phyloP scores from a whole-genome alignment of 2,329 filamentous ascomycete species.

The Claviceps sp. region DNA sequence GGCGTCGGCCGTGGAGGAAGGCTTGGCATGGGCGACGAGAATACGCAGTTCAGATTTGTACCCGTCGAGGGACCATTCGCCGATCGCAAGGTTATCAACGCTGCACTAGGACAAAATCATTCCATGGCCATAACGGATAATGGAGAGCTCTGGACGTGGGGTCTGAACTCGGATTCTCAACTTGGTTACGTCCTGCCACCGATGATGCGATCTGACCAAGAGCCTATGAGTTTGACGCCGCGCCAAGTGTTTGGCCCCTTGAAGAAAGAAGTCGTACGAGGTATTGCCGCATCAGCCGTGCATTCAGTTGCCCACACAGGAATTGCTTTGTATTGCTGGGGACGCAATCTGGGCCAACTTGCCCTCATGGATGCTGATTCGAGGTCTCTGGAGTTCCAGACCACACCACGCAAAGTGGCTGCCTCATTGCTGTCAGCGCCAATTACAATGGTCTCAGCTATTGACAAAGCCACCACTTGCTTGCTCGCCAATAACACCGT shows the following conservation, averaged over 20 bases:
- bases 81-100: slow-evolving; percentile 59
- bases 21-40: slow-evolving; percentile 79
- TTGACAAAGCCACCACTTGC: slow-evolving; percentile 78
- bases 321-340: slow-evolving; percentile 79
- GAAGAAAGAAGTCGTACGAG: slow-evolving; percentile 71
- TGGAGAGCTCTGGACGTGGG: slow-evolving; percentile 93
- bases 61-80: slow-evolving; percentile 66
- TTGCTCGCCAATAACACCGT: slow-evolving; percentile 79
- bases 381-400: slow-evolving; percentile 73
- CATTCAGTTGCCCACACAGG: slow-evolving; percentile 84
- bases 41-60: slow-evolving; percentile 73
- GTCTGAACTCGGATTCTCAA: slow-evolving; percentile 73
- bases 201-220: slow-evolving; percentile 57
- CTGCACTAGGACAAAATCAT: slow-evolving; percentile 85
- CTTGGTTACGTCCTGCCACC: slow-evolving; percentile 69
- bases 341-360: slow-evolving; percentile 87
- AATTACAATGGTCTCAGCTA: slow-evolving; percentile 73
- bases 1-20: slow-evolving; percentile 85
- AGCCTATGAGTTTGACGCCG: slow-evolving; percentile 67
- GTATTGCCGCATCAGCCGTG: slow-evolving; percentile 75
- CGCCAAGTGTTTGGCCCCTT: slow-evolving; percentile 84
- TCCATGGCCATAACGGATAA: slow-evolving; percentile 71
- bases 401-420: slow-evolving; percentile 72
- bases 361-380: slow-evolving; percentile 93
- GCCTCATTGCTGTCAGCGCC: slow-evolving; percentile 55